Evolutionary conservation across 2,329 filamentous ascomycete species (phyloP).

Genomic region (Colletotrichum liaoningense): DNA sequence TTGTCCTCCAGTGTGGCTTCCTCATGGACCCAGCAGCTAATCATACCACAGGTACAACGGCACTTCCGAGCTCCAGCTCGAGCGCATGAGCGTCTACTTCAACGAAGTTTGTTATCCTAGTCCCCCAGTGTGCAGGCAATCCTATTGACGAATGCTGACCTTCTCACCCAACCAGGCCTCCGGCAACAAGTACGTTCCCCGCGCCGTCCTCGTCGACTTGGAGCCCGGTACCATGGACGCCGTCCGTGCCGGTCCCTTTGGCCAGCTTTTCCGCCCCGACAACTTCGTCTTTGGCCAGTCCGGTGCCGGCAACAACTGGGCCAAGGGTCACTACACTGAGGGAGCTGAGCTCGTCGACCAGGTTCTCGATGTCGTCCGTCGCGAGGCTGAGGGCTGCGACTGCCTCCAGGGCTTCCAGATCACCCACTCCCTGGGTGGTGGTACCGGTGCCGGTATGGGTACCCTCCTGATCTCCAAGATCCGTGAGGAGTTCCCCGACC

Average conservation of each 20-base stretch:
- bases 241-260: constrained; percentile 97
- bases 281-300: constrained; percentile 99
- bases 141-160: constrained; percentile 29
- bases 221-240: constrained; percentile 99
- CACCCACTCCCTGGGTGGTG: constrained; percentile 99
- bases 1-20: constrained; percentile 17
- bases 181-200: constrained; percentile 99
- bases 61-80: constrained; percentile 97
- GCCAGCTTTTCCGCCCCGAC: constrained; percentile 99
- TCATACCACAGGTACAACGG: constrained; percentile 83
- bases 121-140: constrained; percentile 3
- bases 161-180: constrained; percentile 72
- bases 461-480: constrained; percentile 99
- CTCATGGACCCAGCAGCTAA: constrained; percentile 37
- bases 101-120: constrained; percentile 67
- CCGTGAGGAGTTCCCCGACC: constrained; percentile 99
- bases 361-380: constrained; percentile 97
- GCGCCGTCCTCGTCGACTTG: constrained; percentile 98
- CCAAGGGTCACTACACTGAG: constrained; percentile 99
- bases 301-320: constrained; percentile 99
- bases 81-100: constrained; percentile 99
- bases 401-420: constrained; percentile 99
- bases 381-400: constrained; percentile 98
- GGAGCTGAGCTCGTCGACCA: constrained; percentile 99
- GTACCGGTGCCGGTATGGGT: constrained; percentile 99